These are phyloP conservation scores for Pythium guiyangense DNA, from an alignment of 352 stramenopile species.

Conservation along the genomic window DNA sequence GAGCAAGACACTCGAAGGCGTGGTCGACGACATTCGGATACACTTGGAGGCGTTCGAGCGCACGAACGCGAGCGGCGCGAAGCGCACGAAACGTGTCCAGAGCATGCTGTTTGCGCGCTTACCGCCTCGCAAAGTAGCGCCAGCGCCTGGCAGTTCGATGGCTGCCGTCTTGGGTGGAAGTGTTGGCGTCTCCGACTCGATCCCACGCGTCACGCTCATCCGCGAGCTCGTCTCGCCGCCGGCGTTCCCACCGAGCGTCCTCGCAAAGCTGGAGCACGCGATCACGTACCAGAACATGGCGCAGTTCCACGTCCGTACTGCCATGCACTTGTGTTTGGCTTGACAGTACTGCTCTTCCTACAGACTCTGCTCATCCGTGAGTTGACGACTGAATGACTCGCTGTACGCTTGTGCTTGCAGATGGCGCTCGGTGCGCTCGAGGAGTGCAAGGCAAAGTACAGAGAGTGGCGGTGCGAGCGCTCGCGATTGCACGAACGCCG, in stretches of 20 bases:
- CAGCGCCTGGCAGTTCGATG: background rate
- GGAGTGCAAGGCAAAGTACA: constrained; percentile 31
- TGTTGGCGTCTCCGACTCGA: constrained; percentile 13
- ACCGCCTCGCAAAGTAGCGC: constrained; percentile 20
- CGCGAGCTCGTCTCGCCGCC: constrained; percentile 50
- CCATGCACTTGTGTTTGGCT: background rate
- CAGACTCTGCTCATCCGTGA: background rate
- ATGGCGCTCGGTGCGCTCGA: constrained; percentile 55
- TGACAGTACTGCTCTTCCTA: background rate
- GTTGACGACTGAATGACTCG: background rate
- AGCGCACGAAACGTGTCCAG: constrained; percentile 17
- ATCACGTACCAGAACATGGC: constrained; percentile 63
- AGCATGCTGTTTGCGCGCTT: constrained; percentile 35
- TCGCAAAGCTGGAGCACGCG: constrained; percentile 45
- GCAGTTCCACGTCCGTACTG: constrained; percentile 51
- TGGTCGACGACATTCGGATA: constrained; percentile 26
- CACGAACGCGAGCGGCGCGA: constrained; percentile 2
- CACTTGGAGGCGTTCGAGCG: constrained; percentile 19
- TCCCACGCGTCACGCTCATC: constrained; percentile 50
- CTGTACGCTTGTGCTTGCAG: constrained; percentile 17
- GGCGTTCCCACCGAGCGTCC: constrained; percentile 25
- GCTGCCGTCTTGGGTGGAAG: background rate
- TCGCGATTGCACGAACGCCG: background rate
- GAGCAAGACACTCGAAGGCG: constrained; percentile 11
- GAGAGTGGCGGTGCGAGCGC: constrained; percentile 22